Percentiles rank a stretch among this genome's conserved stretches.
phyloP scores from a whole-genome alignment of 768 basidiomycete genomes.

The Calocybe indica region DNA sequence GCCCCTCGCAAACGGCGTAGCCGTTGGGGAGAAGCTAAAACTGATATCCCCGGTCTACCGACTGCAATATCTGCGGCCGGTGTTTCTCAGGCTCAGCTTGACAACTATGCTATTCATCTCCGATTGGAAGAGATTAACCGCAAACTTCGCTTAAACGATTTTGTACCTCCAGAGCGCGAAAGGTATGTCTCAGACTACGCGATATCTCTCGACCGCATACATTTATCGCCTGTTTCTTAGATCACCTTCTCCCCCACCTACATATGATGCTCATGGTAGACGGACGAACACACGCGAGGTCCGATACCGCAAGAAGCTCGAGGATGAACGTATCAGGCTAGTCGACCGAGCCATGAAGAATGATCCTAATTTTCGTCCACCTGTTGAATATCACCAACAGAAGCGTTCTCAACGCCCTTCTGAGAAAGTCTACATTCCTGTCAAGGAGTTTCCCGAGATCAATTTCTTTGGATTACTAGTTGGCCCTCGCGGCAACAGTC shows the following conservation, averaged over 20 bases:
- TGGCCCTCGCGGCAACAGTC: constrained; percentile 95
- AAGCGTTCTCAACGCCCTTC: constrained; percentile 91
- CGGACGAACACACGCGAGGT: constrained; percentile 98
- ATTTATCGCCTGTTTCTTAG: constrained; percentile 35
- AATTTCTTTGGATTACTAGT: constrained; percentile 99
- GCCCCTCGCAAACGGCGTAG: constrained; percentile 92
- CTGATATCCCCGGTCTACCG: constrained; percentile 87
- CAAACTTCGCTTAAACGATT: constrained; percentile 90
- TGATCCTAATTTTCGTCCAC: constrained; percentile 96
- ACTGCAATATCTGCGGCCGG: constrained; percentile 92
- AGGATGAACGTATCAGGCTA: constrained; percentile 87
- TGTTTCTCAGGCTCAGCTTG: constrained; percentile 92
- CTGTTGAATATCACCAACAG: constrained; percentile 93
- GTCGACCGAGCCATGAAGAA: constrained; percentile 97
- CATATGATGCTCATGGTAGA: constrained; percentile 95
- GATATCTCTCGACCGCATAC: constrained; percentile 7
- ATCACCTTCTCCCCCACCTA: constrained; percentile 94
- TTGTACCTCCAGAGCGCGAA: constrained; percentile 92
- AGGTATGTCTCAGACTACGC: constrained; percentile 44
- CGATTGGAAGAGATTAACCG: constrained; percentile 97
- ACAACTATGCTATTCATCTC: constrained; percentile 95
- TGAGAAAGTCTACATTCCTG: constrained; percentile 98
- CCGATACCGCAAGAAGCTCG: constrained; percentile 92
- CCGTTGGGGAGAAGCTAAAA: constrained; percentile 94
- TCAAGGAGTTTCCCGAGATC: constrained; percentile 99